Base-by-base conservation (phyloP, 306 rosid species). In the Myrica gale region DNA sequence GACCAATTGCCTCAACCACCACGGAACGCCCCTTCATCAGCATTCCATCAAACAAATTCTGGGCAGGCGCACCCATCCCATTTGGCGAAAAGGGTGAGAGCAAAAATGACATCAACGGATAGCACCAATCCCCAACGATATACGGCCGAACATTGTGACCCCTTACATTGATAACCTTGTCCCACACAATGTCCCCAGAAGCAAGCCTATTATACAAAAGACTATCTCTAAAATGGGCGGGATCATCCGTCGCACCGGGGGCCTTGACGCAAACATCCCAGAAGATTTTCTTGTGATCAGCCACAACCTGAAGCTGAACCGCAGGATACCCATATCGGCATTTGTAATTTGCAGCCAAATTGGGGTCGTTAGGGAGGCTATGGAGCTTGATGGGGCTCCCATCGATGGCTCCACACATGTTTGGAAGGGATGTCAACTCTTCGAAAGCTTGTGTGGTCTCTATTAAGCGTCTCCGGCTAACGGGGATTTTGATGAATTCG, bases 261-360 rank as follows among this genome's bases (percentile, higher is more conserved):
- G 92, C 97, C 66, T 89, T 95, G 0, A 95, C 97, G 39, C 99
- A 95, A 12, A 95, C 97, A 43, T 95, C 99, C 99, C 97, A 95
- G 81, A 92, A 92, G 71, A 95, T 89, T 53, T 87, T 92, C 83
- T 90, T 90, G 73, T 92, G 96, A 72, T 95, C 96, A 0, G 97
- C 90, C 9, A 95, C 91, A 5, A 95, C 96, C 87, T 92, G 92
- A 39, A 95, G 97, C n/a, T 85, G 88, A n/a, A 95, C 86, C 0
- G 93, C 82, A 9, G 88, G 82, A 82, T 73, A 92, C 10, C 97
- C 96, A 41, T 82, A 84, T 37, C 85, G 83, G 68, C 89, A 92
- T 63, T 76, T 85, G 80, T 90, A 95, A 9, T 77, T 82, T 3
- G 74, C 57, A 1, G 90, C 56, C 13, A 86, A 62, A 8, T 83